Conservation (phyloP, 805 yeast species). For the Saccharomycopsis schoenii region DNA sequence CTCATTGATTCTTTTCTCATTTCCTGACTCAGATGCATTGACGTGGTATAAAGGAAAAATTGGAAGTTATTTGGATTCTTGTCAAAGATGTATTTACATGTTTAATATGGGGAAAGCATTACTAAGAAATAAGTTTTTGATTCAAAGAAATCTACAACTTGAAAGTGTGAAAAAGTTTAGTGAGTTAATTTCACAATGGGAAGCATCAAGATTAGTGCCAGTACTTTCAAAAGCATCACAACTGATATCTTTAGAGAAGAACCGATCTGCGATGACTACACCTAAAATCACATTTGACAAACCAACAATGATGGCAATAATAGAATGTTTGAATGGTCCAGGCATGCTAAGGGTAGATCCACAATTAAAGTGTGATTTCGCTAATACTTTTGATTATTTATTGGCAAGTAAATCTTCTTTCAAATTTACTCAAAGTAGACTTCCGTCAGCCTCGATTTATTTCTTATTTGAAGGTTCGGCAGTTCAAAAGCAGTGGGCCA, state of each 20-base stretch:
- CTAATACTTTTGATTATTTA: slow-evolving; percentile 25
- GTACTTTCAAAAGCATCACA: slow-evolving; percentile 19
- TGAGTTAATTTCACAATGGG: slow-evolving; percentile 29
- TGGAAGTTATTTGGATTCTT: slow-evolving; percentile 32
- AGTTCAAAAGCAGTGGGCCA: slow-evolving; percentile 41
- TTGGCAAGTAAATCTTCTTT: slow-evolving; percentile 7
- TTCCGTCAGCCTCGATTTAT: slow-evolving; percentile 44
- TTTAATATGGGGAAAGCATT: slow-evolving; percentile 46
- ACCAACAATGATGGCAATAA: slow-evolving; percentile 23
- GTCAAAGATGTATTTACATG: slow-evolving; percentile 43
- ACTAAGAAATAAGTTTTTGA: slow-evolving; percentile 42
- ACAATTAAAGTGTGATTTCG: slow-evolving; percentile 30
- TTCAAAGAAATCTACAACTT: slow-evolving; percentile 39
- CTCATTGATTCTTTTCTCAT: slow-evolving; percentile 50
- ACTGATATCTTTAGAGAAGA: neutral
- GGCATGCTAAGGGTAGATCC: slow-evolving; percentile 33
- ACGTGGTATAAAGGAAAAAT: slow-evolving; percentile 34
- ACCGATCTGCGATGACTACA: neutral
- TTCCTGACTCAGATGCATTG: slow-evolving; percentile 38
- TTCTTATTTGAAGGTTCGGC: slow-evolving; percentile 45
- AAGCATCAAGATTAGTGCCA: slow-evolving; percentile 21
- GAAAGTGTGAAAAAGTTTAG: slow-evolving; percentile 29
- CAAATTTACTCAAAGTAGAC: slow-evolving; percentile 15
- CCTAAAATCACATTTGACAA: neutral
- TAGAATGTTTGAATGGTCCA: slow-evolving; percentile 46